These are phyloP conservation scores for Catharanthus roseus DNA, from an alignment of 257 asterid species.

Conservation along the genomic window DNA sequence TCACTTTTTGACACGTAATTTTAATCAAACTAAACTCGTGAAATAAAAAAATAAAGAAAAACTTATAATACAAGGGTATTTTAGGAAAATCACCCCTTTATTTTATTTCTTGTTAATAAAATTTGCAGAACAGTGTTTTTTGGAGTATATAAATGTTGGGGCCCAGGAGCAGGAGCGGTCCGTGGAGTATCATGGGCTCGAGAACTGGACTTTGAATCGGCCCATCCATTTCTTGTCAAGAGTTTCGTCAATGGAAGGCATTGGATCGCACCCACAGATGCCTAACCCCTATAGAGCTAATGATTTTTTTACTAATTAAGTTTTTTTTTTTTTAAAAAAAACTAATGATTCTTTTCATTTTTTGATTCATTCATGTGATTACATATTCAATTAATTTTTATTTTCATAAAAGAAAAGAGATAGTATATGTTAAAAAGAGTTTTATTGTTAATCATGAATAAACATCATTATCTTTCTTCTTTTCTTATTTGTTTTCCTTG, in stretches of 20 bases:
- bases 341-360: not conserved
- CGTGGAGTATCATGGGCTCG: constrained; percentile 56
- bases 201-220: constrained; percentile 37
- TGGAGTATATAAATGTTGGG: constrained; percentile 40
- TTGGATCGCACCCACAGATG: constrained; percentile 70
- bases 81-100: too few relatives aligned
- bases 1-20: too few relatives aligned
- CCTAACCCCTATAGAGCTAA: constrained; percentile 18
- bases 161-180: constrained; percentile 45
- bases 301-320: too few relatives aligned
- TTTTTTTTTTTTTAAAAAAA: too few relatives aligned
- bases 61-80: too few relatives aligned
- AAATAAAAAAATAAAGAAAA: too few relatives aligned
- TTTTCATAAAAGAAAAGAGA: not conserved
- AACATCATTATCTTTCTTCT: too few relatives aligned
- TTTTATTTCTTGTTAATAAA: not conserved
- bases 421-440: too few relatives aligned
- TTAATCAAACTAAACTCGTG: too few relatives aligned
- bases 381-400: not conserved
- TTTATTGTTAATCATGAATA: too few relatives aligned
- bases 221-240: constrained; percentile 54
- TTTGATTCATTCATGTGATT: constrained; percentile 1
- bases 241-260: constrained; percentile 91
- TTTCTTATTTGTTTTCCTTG: too few relatives aligned
- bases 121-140: constrained; percentile 37